phyloP scores from a whole-genome alignment of 768 basidiomycete genomes.

The Lactifluus volemus region DNA sequence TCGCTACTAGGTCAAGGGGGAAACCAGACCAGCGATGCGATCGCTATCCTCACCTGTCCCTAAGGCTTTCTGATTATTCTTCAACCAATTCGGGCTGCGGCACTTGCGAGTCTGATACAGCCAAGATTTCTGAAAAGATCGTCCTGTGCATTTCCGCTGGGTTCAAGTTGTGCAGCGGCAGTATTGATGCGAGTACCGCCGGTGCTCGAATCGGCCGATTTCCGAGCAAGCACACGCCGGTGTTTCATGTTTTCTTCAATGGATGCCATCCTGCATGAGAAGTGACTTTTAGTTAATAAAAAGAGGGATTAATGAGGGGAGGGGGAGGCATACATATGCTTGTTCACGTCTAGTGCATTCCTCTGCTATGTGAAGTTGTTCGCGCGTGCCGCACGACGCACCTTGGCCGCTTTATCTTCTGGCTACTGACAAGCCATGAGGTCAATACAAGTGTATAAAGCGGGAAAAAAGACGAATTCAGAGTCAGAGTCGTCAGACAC shows the following conservation, averaged over 20 bases:
- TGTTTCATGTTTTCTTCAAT: constrained; percentile 90
- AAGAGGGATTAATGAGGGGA: not conserved
- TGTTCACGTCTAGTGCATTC: constrained; percentile 91
- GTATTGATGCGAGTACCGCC: constrained; percentile 12
- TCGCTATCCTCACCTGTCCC: not conserved
- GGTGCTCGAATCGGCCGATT: not conserved
- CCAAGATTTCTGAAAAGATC: constrained; percentile 70
- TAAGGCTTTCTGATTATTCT: not conserved
- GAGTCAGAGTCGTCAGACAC: constrained; percentile 35
- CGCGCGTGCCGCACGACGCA: constrained; percentile 62
- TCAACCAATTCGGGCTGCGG: constrained; percentile 65
- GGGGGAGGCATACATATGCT: constrained; percentile 85
- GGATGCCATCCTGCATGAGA: constrained; percentile 77
- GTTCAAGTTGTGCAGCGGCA: constrained; percentile 26
- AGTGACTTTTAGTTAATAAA: not conserved
- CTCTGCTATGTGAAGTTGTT: constrained; percentile 99
- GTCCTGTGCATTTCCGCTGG: constrained; percentile 42
- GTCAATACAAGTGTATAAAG: not conserved
- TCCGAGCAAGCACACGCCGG: constrained; percentile 49
- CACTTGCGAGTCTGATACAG: constrained; percentile 17
- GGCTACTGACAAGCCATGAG: constrained; percentile 33
- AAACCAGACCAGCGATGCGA: not conserved
- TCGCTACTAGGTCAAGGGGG: not conserved
- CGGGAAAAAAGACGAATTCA: constrained; percentile 45
- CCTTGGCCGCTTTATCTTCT: constrained; percentile 59